Evolutionary conservation across 768 basidiomycete species (phyloP), one percentile per base, ranked within the genome.

Genomic region (Pleurotus tuoliensis): DNA sequence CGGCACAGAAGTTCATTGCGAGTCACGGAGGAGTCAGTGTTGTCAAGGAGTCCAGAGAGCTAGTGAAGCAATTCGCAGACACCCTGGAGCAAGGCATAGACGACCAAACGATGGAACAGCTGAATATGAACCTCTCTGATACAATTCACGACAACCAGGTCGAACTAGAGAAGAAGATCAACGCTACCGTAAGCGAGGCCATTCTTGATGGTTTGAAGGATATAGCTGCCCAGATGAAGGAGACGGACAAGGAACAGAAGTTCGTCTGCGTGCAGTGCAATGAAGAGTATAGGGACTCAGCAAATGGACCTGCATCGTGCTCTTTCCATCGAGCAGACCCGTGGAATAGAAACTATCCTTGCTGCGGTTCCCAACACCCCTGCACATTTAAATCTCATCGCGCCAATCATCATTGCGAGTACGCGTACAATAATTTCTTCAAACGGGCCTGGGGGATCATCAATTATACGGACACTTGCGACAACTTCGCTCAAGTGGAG

Each of bases 241-340:
- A 67, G 0, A 62, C 64, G 5, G 72, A 75, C 55, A 67, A 70
- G 13, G 71, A 75, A 57, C 75, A 75, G 53, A 66, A 63, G 22
- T 72, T 74, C 58, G 62, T 59, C 2, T 76, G 75, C 55, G 66
- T 76, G 2, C 74, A 75, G 53, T 76, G 75, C 63, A 69, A 74
- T 24, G 66, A 67, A 41, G 66, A 68, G n/a, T 75, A 70, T 50
- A 69, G 67, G 2, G 62, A 67, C 20, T 71, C 69, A 7, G 68
- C 67, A 5, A 76, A 75, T 57, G 70, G 70, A 6, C 68, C 73
- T 18, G 71, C 68, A 43, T 68, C 75, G 2, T 76, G 75, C 55
- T 72, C 71, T 7, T 76, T 70, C 60, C 75, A 75, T 58, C 64
- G 64, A 38, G 70, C 66, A 3, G 69, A 69, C 22, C 66, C 69